Evolutionary conservation across 106 monocot genomes (phyloP), one percentile per base, ranked within the genome.

Genomic region (Alisma plantagoaquatica): DNA sequence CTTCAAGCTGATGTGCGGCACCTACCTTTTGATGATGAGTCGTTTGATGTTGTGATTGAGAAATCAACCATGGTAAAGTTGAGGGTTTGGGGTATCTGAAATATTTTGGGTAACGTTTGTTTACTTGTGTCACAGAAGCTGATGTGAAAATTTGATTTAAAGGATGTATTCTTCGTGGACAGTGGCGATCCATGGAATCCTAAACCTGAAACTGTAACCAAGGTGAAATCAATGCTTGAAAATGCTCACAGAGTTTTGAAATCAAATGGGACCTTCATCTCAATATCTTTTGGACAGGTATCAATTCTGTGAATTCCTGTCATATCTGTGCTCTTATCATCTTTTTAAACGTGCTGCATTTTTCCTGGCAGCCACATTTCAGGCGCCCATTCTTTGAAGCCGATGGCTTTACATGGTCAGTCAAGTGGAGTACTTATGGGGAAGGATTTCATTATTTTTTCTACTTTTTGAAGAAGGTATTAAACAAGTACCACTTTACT

Each of bases 181-280:
- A 78, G 88, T 78, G 94, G 94, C 24, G 94, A 89, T 50, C 94
- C 94, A 24, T 96, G 94, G 94, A 84, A 89, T 29, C 94, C 94
- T 46, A 68, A 65, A 18, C 59, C 75, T 31, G 63, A 49, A 43
- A 89, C 70, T 24, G 84, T 89, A 43, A 44, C 67, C 30, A 96
- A 85, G 51, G 96, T 82, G 73, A 98, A 62, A 71, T 67, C 75
- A 58, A 77, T 89, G 89, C 79, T 98, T 42, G 63, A 89, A 71
- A 73, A 75, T 23, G 77, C 85, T 46, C 85, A 98, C 55, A 81
- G 65, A 60, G 76, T 89, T 49, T 53, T 96, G 38, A 85, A 89
- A 66, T 74, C 80, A 20, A 64, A 79, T 53, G 96, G 89, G 42
- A 61, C 31, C 19, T 96, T 89, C 63, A 82, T 96, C 52, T 96